Base-by-base conservation (phyloP, 768 basidiomycete genomes). In the Saitozyma podzolica region DNA sequence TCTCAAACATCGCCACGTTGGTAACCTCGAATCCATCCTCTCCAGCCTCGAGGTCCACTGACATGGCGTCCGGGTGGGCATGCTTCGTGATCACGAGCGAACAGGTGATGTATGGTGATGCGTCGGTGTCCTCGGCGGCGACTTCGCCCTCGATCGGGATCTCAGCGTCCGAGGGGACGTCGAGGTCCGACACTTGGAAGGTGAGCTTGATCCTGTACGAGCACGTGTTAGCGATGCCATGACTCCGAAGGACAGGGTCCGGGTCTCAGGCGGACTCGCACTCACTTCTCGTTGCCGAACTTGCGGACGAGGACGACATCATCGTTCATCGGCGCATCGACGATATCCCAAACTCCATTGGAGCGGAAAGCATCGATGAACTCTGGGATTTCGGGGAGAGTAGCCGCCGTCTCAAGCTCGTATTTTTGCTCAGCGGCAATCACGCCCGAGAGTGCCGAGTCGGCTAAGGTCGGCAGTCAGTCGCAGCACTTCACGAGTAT, bases 111-210 rank as follows among this genome's bases (percentile, higher is more conserved):
- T 87, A 88, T 43, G 84, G 81, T 10, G 77, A 69, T 14, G 76
- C 64, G 2, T 64, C 78, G 42, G 81, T 78, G 4, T 81, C 81
- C 20, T 69, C 70, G 58, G 72, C 76, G 11, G 67, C 70, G 17
- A 63, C 72, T 8, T 66, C 69, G 47, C 16, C 37, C n/a, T 61
- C 59, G 37, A 29, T 52, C 11, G 72, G 77, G 42, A 80, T 70
- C 39, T 79, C 73, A 51, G 82, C 81, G n/a, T 82, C 81, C 63
- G 45, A 70, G 61, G 51, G 78, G 57, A 78, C 75, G 69, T 90
- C 86, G 56, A 95, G 83, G 79, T 97, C 94, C 47, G 90, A 88
- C 68, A 95, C 90, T 63, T 92, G 92, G 85, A 98, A 96, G 80
- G 92, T 88, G 75, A 94, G 78, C 40, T 89, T 90, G 79, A 98